A percentile compares a stretch with the other conserved stretches of the same genome.
phyloP scores from a whole-genome alignment of 2,329 filamentous ascomycete species.

The Penicillium expansum region DNA sequence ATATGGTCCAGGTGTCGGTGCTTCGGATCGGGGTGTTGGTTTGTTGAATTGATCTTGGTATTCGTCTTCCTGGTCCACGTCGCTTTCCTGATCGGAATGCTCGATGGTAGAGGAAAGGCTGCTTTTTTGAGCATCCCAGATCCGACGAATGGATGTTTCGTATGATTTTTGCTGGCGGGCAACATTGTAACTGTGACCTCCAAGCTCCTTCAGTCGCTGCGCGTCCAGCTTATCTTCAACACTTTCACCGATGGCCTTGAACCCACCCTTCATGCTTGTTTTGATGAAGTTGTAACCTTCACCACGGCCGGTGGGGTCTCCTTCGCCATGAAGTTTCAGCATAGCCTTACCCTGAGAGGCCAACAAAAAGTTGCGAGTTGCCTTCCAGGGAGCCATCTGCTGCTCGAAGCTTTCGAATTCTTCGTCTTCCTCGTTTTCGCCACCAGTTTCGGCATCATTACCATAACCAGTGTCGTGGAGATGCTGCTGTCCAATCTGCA shows the following conservation, averaged over 20 bases:
- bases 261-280: slow-evolving; percentile 98
- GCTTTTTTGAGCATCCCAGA: slow-evolving; percentile 84
- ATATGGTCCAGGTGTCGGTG: slow-evolving; percentile 56
- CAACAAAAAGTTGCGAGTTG: slow-evolving; percentile 93
- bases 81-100: slow-evolving; percentile 70
- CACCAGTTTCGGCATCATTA: slow-evolving; percentile 63
- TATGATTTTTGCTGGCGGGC: slow-evolving; percentile 91
- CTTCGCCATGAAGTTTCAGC: slow-evolving; percentile 90
- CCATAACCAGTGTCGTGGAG: slow-evolving; percentile 89
- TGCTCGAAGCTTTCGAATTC: slow-evolving; percentile 76
- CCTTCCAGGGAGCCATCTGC: slow-evolving; percentile 92
- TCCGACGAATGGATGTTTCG: slow-evolving; percentile 82
- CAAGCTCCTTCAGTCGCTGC: slow-evolving; percentile 64
- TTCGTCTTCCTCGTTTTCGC: slow-evolving; percentile 61
- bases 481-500: slow-evolving; percentile 92
- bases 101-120: slow-evolving; percentile 72
- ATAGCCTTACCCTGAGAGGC: slow-evolving; percentile 94
- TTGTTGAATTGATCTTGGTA: slow-evolving; percentile 44
- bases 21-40: slow-evolving; percentile 65
- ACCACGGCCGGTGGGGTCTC: slow-evolving; percentile 89
- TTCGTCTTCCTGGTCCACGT: slow-evolving; percentile 55
- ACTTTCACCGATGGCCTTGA: slow-evolving; percentile 84
- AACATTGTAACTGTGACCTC: slow-evolving; percentile 96
- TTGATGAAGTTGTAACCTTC: slow-evolving; percentile 96
- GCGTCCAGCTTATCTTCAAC: slow-evolving; percentile 83